phyloP scores from a whole-genome alignment of 139 green algal species.

The Closterium sp. region DNA sequence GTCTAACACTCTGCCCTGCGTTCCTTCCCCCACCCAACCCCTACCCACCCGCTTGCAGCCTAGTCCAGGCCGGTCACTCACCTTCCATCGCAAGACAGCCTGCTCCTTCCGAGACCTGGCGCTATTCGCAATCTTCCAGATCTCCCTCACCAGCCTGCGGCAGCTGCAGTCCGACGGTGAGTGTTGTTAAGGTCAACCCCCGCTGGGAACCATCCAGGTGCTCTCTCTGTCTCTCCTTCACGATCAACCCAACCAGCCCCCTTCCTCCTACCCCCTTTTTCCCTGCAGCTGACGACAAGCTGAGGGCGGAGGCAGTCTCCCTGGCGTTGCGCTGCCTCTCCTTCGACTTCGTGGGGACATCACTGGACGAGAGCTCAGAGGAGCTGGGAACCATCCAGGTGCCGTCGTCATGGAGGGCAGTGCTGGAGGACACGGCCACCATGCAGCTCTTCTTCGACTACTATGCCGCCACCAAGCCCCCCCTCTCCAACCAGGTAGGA shows the following conservation, averaged over 20 bases:
- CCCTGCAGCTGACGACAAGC: conserved; percentile 64
- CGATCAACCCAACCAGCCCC: too few species aligned
- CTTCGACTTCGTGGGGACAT: conserved; percentile 98
- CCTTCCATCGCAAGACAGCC: conserved; percentile 85
- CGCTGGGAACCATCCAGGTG: too few species aligned
- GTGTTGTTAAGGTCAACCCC: too few species aligned
- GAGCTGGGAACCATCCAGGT: conserved; percentile 96
- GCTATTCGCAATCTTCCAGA: conserved; percentile 67
- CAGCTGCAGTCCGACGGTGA: conserved; percentile 49
- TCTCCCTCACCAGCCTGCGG: conserved; percentile 53
- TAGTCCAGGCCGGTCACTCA: conserved; percentile 81
- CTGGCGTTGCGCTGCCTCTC: conserved; percentile 86
- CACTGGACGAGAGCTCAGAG: conserved; percentile 88
- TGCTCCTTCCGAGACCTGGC: conserved; percentile 74
- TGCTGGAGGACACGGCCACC: conserved; percentile 82
- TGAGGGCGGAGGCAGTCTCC: conserved; percentile 71
- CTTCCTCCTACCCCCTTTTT: not conserved
- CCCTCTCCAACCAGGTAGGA: conserved; percentile 70
- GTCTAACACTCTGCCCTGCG: too few species aligned
- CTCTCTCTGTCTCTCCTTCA: conserved; percentile 93
- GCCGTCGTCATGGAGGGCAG: conserved; percentile 73
- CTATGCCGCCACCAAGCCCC: conserved; percentile 76
- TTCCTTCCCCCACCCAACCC: not conserved
- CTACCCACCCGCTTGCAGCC: conserved; percentile 21
- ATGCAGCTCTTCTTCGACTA: conserved; percentile 89